These are phyloP conservation scores for Anthracocystis setariae DNA, from an alignment of 1,284 basidiomycete species.

Conservation along the genomic window DNA sequence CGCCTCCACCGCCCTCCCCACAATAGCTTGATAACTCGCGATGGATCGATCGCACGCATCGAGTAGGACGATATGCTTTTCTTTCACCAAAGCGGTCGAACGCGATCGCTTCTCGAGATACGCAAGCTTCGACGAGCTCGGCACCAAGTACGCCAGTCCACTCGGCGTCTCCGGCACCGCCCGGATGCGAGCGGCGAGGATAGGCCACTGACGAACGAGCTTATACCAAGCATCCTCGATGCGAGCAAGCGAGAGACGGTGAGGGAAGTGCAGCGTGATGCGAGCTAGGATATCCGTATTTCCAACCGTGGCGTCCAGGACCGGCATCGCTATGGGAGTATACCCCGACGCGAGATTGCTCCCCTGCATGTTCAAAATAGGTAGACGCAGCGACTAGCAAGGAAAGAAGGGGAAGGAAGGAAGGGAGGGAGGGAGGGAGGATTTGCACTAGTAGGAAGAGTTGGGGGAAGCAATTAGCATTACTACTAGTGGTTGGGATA, in stretches of 20 bases:
- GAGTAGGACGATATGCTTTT: slow-evolving; percentile 18
- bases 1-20: slow-evolving; percentile 6
- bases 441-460: too few relatives aligned
- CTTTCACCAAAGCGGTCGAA: background rate
- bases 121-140: slow-evolving; percentile 4
- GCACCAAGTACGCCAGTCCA: slow-evolving; percentile 13
- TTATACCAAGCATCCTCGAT: slow-evolving; percentile 23
- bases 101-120: slow-evolving; percentile 11
- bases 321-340: slow-evolving; percentile 12
- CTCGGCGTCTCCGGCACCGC: slow-evolving; percentile 12
- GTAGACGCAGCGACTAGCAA: too few relatives aligned
- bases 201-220: slow-evolving; percentile 24
- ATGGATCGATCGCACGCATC: slow-evolving; percentile 13
- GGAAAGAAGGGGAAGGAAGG: too few relatives aligned
- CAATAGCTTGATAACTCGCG: slow-evolving; percentile 16
- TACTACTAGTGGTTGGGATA: too few relatives aligned
- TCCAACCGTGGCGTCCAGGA: slow-evolving; percentile 15
- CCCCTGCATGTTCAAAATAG: too few relatives aligned
- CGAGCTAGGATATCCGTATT: slow-evolving; percentile 28
- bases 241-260: slow-evolving; percentile 1
- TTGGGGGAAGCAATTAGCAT: too few relatives aligned
- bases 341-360: too few relatives aligned
- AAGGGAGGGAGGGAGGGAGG: too few relatives aligned
- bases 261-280: slow-evolving; percentile 18
- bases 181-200: slow-evolving; percentile 28